A percentile compares a stretch with the other conserved stretches of the same genome.
Evolutionary conservation across 2,329 filamentous ascomycete species (phyloP).

Genomic region (Paecilomyces niveus): DNA sequence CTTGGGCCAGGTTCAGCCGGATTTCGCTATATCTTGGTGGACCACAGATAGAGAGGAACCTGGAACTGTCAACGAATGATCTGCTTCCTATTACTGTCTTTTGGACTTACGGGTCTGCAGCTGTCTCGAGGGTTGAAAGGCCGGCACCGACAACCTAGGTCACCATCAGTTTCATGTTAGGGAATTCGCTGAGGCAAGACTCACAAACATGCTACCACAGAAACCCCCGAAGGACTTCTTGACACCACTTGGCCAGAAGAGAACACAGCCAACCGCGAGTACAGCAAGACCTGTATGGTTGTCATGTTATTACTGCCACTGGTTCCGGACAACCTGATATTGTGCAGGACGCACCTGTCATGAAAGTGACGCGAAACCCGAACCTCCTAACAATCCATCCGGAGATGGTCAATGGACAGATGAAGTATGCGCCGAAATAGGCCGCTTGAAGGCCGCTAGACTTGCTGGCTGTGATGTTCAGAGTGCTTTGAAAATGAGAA

Average conservation of each 20-base stretch:
- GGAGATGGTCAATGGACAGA: slow-evolving; percentile 23
- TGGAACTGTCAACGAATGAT: neutral
- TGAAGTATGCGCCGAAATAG: slow-evolving; percentile 36
- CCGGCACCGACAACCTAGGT: slow-evolving; percentile 41
- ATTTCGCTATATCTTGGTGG: slow-evolving; percentile 54
- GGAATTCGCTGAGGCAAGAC: neutral
- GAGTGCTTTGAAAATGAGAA: slow-evolving; percentile 38
- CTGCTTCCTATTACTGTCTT: neutral
- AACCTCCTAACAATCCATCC: slow-evolving; percentile 42
- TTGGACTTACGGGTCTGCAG: slow-evolving; percentile 47
- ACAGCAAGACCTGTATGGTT: slow-evolving; percentile 46
- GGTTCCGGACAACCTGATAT: slow-evolving; percentile 10
- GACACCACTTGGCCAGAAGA: slow-evolving; percentile 53
- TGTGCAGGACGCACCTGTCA: slow-evolving; percentile 19
- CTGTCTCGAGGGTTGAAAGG: slow-evolving; percentile 51
- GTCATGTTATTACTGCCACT: neutral
- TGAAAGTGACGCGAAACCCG: slow-evolving; percentile 30
- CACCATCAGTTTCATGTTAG: neutral
- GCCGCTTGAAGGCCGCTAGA: slow-evolving; percentile 42
- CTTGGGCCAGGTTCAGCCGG: slow-evolving; percentile 53
- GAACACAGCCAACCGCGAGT: slow-evolving; percentile 50
- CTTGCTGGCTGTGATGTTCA: slow-evolving; percentile 37
- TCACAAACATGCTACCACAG: slow-evolving; percentile 49
- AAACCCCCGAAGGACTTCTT: slow-evolving; percentile 53
- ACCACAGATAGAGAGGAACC: slow-evolving; percentile 38